Evolutionary conservation across 371 early-diverging fungal species (phyloP).

Genomic region (Rhizomucor miehei): DNA sequence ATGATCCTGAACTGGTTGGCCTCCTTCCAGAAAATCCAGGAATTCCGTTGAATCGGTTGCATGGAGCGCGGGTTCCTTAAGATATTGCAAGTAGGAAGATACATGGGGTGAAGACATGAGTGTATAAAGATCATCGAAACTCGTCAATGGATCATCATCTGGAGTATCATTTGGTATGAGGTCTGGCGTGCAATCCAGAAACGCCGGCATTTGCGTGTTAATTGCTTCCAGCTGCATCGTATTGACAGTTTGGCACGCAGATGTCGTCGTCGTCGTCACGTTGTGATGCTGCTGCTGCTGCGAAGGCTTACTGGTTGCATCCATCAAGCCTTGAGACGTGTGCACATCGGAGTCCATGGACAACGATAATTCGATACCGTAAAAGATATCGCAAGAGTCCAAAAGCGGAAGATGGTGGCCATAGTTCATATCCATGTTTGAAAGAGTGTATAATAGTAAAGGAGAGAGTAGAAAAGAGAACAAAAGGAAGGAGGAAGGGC

Average conservation of each 20-base stretch:
- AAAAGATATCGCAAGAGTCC: not conserved
- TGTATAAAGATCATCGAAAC: constrained; percentile 11
- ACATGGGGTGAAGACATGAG: constrained; percentile 7
- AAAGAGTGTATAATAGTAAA: not conserved
- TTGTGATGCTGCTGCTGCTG: not conserved
- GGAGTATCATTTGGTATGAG: constrained; percentile 10
- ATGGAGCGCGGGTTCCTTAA: constrained; percentile 8
- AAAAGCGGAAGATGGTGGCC: not conserved
- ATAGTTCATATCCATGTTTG: not conserved
- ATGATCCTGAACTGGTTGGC: too few species aligned
- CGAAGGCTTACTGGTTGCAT: too few species aligned
- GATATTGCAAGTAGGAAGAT: constrained; percentile 17
- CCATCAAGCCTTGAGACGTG: too few species aligned
- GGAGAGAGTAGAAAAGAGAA: not conserved
- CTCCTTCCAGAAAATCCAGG: not conserved
- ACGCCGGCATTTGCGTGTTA: not conserved
- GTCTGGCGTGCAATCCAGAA: constrained; percentile 16
- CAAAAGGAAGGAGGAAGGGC: not conserved
- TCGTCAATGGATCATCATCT: constrained; percentile 15
- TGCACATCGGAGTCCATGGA: too few species aligned
- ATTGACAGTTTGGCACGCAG: constrained; percentile 1
- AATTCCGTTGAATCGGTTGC: constrained; percentile 3
- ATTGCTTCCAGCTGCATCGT: too few species aligned
- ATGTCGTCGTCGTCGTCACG: not conserved
- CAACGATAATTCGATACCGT: not conserved